Evolutionary conservation across 805 yeast species (phyloP), one percentile per base, ranked within the genome.

Genomic region (Maudiozyma saulgeensis): DNA sequence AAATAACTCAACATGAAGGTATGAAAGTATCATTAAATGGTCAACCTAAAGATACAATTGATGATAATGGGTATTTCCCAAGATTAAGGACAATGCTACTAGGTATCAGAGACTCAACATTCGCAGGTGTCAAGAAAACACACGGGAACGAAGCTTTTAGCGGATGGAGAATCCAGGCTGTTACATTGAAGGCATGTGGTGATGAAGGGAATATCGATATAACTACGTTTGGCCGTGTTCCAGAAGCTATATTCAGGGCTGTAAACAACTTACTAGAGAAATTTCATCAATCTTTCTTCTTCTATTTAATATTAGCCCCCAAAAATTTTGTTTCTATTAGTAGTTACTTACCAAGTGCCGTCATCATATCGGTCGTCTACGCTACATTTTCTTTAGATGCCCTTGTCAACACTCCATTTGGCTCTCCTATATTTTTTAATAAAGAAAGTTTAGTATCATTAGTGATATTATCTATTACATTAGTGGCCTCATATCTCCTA

Each of bases 211-310:
- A 73, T 0, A 84, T 85, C 1, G 98, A 93, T 68, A 81, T 91
- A 50, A 91, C 98, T 1, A 88, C 93, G 25, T 83, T 85, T 64
- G 99, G 98, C 4, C 78, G 98, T 63, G 76, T 91, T 3, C 78
- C 88, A 18, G 99, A 93, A 67, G 87, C 95, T 2, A 72, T 84
- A 8, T 82, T 90, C 62, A 77, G 99, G 52, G 82, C 96, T 0
- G 85, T 93, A 37, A 93, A 93, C 69, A 93, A 93, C 63, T 73
- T 93, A 56, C 72, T 91, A 38, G 99, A 93, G 65, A 95, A 91
- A 64, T 91, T 91, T 68, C 99, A 93, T 67, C 99, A 93, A 68
- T 87, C 96, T 1, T 93, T 89, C 61, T 93, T 93, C 73, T 93
- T 90, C 62, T 93, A 91, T 68, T 74, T 91, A 56, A 64, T 93